Conservation (phyloP, 176 grass and related monocot species). For the Secale cereale region DNA sequence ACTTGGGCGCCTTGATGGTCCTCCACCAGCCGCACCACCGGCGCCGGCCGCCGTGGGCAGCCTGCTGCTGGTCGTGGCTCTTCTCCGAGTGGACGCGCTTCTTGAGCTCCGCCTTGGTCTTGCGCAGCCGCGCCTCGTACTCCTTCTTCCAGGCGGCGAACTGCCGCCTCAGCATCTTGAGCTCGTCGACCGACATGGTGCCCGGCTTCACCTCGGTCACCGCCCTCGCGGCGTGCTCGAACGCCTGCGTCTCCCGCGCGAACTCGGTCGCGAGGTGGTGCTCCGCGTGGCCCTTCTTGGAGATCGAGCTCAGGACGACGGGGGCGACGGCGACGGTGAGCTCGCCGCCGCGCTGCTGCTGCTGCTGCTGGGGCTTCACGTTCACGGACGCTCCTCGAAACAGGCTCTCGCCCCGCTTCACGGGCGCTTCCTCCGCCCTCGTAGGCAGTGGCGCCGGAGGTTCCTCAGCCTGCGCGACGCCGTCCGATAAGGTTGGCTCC, state of each 20-base stretch:
- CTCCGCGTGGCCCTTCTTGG: not conserved
- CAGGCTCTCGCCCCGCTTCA: no score
- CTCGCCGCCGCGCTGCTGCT: not conserved
- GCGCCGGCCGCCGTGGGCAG: not conserved
- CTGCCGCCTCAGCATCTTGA: slow-evolving; percentile 30
- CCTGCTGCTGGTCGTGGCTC: not conserved
- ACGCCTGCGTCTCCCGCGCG: slow-evolving; percentile 13
- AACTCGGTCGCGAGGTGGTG: slow-evolving; percentile 22
- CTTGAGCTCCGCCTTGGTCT: slow-evolving; percentile 38
- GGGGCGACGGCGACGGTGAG: no score
- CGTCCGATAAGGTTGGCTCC: not conserved
- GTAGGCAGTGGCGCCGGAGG: not conserved
- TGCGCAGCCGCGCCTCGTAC: slow-evolving; percentile 28
- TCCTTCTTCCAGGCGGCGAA: slow-evolving; percentile 54
- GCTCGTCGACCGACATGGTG: slow-evolving; percentile 34
- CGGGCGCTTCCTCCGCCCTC: not conserved
- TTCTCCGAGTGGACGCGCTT: slow-evolving; percentile 21
- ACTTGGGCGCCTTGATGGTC: slow-evolving; percentile 23
- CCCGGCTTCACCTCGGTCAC: not conserved
- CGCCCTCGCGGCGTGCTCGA: slow-evolving; percentile 18
- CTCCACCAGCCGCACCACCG: slow-evolving; percentile 35
- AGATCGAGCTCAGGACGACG: not conserved
- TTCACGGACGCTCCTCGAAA: not conserved
- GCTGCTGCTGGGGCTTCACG: not conserved
- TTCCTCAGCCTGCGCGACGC: not conserved